Conservation (phyloP, 768 basidiomycete genomes). For the Boletus sp. region DNA sequence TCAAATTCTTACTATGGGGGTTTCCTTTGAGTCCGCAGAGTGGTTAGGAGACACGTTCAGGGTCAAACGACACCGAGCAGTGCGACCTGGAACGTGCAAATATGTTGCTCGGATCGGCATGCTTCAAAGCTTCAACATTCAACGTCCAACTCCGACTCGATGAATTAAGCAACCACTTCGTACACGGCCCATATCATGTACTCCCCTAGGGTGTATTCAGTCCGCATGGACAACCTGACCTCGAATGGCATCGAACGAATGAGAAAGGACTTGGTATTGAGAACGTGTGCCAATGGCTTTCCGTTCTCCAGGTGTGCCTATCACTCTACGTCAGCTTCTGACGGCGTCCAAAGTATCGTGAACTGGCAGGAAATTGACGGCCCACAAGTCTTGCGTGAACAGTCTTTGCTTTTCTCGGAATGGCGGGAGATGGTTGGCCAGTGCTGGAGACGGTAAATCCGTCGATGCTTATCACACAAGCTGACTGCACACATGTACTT, state of each 20-base stretch:
- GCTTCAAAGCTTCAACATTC: not conserved
- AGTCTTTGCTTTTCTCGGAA: constrained; percentile 59
- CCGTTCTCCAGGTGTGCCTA: constrained; percentile 34
- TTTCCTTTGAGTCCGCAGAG: no score
- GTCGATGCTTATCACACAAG: constrained; percentile 1
- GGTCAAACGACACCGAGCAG: no score
- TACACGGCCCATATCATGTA: constrained; percentile 14
- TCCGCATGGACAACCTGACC: constrained; percentile 22
- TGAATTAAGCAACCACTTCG: not conserved
- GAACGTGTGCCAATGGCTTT: constrained; percentile 28
- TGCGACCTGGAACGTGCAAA: no score
- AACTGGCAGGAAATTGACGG: constrained; percentile 32
- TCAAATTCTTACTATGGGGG: no score
- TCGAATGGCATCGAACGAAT: constrained; percentile 25
- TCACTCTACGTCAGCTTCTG: not conserved
- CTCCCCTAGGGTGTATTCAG: constrained; percentile 7
- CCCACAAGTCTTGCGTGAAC: constrained; percentile 66
- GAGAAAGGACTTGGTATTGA: constrained; percentile 17
- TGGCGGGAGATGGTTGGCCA: constrained; percentile 61
- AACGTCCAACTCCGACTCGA: constrained; percentile 11
- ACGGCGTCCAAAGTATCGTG: constrained; percentile 1
- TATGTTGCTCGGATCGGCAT: no score
- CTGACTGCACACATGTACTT: constrained; percentile 12
- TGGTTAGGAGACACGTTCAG: no score
- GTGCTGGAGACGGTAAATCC: constrained; percentile 65